phyloP scores from a whole-genome alignment of 2,329 filamentous ascomycete species.

The Verticillium longisporum region DNA sequence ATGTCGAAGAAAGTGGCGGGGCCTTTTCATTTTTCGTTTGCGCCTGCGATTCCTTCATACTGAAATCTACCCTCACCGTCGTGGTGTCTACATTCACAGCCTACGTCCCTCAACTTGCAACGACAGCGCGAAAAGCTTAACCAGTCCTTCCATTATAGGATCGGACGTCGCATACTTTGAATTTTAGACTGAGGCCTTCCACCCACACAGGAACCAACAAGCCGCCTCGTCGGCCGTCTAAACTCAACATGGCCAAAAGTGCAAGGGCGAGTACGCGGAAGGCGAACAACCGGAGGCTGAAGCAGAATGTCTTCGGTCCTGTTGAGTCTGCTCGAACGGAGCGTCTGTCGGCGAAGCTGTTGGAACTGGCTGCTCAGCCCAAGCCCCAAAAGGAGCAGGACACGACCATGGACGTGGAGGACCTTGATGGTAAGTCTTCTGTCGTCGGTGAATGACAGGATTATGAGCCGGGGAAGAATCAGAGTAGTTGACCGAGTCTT shows the following conservation, averaged over 20 bases:
- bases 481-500: background rate
- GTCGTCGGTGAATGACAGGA: background rate
- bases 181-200: background rate
- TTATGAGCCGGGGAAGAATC: background rate
- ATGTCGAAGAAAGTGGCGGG: background rate
- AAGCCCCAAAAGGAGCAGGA: constrained; percentile 53
- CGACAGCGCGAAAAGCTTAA: background rate
- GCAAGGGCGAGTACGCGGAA: constrained; percentile 73
- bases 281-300: constrained; percentile 74
- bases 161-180: too few relatives aligned
- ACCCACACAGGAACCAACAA: constrained; percentile 5
- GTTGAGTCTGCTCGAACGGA: constrained; percentile 72
- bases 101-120: background rate
- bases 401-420: constrained; percentile 34
- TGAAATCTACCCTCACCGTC: background rate
- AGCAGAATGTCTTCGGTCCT: constrained; percentile 77
- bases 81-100: background rate
- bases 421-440: background rate
- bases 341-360: constrained; percentile 77
- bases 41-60: background rate
- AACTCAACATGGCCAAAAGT: constrained; percentile 73
- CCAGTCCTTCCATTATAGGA: too few relatives aligned
- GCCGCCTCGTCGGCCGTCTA: background rate
- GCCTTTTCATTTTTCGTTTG: background rate
- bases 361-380: constrained; percentile 71